Evolutionary conservation across 768 basidiomycete species (phyloP), one percentile per base, ranked within the genome.

Genomic region (Mycena rosella): DNA sequence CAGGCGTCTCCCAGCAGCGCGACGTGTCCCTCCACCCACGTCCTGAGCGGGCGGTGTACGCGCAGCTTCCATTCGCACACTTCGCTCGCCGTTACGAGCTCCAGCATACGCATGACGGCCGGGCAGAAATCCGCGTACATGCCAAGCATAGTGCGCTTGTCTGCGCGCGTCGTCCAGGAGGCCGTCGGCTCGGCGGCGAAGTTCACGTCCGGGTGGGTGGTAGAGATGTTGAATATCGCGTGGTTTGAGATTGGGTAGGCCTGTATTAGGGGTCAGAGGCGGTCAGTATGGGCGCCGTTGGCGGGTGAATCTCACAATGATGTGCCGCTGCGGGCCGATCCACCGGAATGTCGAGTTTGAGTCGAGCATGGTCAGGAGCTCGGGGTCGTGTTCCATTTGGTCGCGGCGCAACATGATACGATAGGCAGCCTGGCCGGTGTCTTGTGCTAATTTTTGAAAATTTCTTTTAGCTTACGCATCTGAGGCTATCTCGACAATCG

Each of bases 51-150:
- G 30, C 73, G 68, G 68, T 83, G 82, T 11, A 82, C 73, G 32
- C 78, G 68, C 26, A 84, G 72, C 69, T 81, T 81, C 82, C 82
- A 81, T 57, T 83, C 83, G 40, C 74, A 75, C n/a, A 83, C 78
- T 36, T 81, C 77, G 27, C 74, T 75, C 42, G 74, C 76, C 2
- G 77, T 74, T 0, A 80, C 81, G 32, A 83, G 75, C 18, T 68
- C 65, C 32, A 83, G 72, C 63, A 83, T 74, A 45, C 79, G 76
- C 58, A 75, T 74, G 2, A 83, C 76, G 1, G 74, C 63, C 5
- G 79, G 78, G 65, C 80, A 81, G 64, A 80, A 83, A 30, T 79
- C 79, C 9, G 73, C 47, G 63, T 74, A 83, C 13, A 75, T 73
- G 18, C 74, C 60, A 2, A 80, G 74, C 78, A 83, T 81, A 30